Evolutionary conservation across 371 early-diverging fungal genomes (phyloP).

Genomic region (Parasitella parasitica): DNA sequence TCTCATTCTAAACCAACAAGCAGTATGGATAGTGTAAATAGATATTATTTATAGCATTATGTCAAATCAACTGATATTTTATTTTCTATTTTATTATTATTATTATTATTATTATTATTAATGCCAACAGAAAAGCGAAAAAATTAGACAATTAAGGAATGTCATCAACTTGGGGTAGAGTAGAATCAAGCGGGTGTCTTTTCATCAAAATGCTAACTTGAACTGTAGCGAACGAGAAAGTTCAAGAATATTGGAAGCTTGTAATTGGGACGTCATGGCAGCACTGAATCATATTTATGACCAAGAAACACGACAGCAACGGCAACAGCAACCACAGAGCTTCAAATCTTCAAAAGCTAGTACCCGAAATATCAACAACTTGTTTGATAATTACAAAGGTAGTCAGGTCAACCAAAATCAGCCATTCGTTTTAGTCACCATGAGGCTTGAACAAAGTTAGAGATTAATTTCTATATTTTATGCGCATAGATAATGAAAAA

Average conservation of each 20-base stretch:
- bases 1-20: neutral
- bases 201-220: neutral
- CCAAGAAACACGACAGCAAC: neutral
- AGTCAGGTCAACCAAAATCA: neutral
- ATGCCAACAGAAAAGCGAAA: slow-evolving; percentile 40
- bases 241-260: slow-evolving; percentile 44
- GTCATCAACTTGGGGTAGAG: slow-evolving; percentile 52
- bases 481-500: slow-evolving; percentile 57
- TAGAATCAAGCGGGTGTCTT: too few relatives aligned
- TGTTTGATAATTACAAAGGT: slow-evolving; percentile 78
- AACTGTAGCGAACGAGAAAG: slow-evolving; percentile 57
- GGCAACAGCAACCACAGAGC: neutral
- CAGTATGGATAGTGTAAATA: slow-evolving; percentile 1
- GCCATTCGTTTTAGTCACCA: neutral
- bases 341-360: neutral
- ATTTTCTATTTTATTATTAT: too few relatives aligned
- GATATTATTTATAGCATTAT: neutral
- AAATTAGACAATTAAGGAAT: slow-evolving; percentile 49
- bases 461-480: neutral
- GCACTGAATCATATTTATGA: slow-evolving; percentile 69
- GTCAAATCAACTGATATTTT: too few relatives aligned
- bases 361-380: slow-evolving; percentile 34
- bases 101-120: too few relatives aligned
- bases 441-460: neutral
- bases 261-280: slow-evolving; percentile 65